These are phyloP conservation scores for Solanum tarijense DNA, from an alignment of 257 asterid species.

Conservation along the genomic window DNA sequence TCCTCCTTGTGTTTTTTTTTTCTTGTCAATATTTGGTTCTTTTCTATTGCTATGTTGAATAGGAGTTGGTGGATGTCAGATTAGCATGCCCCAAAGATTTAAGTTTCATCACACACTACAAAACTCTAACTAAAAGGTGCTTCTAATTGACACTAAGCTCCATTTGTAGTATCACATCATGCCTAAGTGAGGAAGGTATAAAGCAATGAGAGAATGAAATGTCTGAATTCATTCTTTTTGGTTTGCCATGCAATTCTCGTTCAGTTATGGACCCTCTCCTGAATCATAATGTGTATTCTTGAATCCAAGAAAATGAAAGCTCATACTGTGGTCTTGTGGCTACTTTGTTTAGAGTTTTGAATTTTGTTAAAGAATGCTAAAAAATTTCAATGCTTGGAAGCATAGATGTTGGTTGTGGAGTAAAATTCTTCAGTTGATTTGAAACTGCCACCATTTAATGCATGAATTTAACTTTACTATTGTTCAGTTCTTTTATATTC, in stretches of 20 bases:
- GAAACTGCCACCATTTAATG: neutral
- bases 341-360: neutral
- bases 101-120: neutral
- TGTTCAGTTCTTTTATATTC: neutral
- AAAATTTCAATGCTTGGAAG: neutral
- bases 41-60: neutral
- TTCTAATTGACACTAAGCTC: neutral
- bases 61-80: neutral
- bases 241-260: neutral
- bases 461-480: neutral
- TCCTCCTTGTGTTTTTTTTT: neutral
- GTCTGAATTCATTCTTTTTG: neutral
- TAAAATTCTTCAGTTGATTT: neutral
- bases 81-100: neutral
- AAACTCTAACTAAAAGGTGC: neutral
- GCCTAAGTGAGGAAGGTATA: neutral
- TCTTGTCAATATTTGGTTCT: neutral
- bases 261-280: neutral
- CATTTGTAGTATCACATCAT: neutral
- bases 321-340: neutral
- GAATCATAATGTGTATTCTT: neutral
- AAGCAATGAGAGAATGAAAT: neutral
- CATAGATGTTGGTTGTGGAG: neutral
- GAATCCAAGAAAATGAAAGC: neutral
- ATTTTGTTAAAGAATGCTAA: neutral